Conservation (phyloP, 2,329 filamentous ascomycete genomes). For the Leptographium procerum region DNA sequence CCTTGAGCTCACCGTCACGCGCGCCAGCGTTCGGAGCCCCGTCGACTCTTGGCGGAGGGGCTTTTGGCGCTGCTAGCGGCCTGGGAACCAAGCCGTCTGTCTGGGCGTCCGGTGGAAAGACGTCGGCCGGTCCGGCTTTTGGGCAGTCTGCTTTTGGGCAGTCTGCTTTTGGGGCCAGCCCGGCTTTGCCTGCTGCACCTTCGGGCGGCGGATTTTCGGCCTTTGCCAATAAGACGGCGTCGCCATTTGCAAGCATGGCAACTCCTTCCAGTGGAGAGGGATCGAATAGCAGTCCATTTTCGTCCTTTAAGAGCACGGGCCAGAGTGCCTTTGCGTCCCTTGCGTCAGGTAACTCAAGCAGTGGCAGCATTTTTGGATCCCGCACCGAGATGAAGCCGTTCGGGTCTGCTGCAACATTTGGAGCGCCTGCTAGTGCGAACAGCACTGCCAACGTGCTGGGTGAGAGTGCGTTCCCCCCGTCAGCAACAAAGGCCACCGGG, state of each 20-base stretch:
- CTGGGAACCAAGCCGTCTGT: constrained; percentile 20
- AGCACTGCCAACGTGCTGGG: constrained; percentile 24
- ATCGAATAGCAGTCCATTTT: constrained; percentile 10
- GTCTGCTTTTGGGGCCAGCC: constrained; percentile 30
- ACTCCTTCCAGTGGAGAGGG: constrained; percentile 14
- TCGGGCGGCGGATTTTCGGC: constrained; percentile 15
- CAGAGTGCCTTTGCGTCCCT: constrained; percentile 41
- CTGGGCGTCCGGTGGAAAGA: constrained; percentile 17
- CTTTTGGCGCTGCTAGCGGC: constrained; percentile 26
- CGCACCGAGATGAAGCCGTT: constrained; percentile 22
- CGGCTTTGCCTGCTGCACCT: constrained; percentile 19
- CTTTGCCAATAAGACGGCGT: constrained; percentile 11
- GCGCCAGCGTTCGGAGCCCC: constrained; percentile 38
- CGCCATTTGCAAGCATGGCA: constrained; percentile 16
- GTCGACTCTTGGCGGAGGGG: constrained; percentile 8
- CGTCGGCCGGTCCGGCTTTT: constrained; percentile 33
- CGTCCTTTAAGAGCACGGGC: constrained; percentile 10
- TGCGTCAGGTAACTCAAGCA: constrained; percentile 9
- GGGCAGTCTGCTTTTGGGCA: constrained; percentile 44
- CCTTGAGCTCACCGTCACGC: constrained; percentile 17
- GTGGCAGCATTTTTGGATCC: constrained; percentile 24
- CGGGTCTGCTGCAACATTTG: constrained; percentile 12
- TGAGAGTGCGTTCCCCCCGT: constrained; percentile 26
- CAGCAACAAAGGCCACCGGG: constrained; percentile 25
- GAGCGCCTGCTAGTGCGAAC: constrained; percentile 7